Base-by-base conservation (phyloP, 306 rosid species). In the Cyclanthera cordifolia region DNA sequence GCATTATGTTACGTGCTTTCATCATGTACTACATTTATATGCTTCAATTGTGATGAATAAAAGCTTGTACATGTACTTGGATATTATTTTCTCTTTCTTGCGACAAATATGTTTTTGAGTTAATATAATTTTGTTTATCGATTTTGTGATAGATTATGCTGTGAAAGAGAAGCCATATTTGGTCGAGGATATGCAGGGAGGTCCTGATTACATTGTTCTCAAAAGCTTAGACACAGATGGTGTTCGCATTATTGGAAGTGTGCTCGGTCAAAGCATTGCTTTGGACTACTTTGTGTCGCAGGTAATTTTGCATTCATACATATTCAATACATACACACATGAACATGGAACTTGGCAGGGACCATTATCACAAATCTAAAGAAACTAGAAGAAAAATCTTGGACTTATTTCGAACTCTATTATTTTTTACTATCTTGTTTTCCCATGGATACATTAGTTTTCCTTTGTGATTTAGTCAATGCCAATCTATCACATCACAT, bases 211-310 rank as follows among this genome's bases (percentile, higher is more conserved):
- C 86, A 87, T 93, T 73, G 93, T 85, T 71, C 90, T 93, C 45
- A 93, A 85, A 73, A 77, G 83, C 20, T 80, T 93, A 82, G 96
- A 93, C 74, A 86, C 89, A 2, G 96, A 93, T 70, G 85, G 93
- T 72, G 83, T 90, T 74, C 95, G 96, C 47, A 85, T 93, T 59
- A 90, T 93, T 74, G 96, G 95, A 73, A 93, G 96, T 72, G 99
- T 93, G 32, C 80, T 93, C 25, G 96, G 99, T 71, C 99, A 90
- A 85, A 93, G 99, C 77, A 93, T 90, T 83, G 99, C 96, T 55
- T 86, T 93, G 77, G 99, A 93, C 79, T 93, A 93, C 82, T 90
- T 93, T 81, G 96, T 93, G 69, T 93, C 99, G 5, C 99, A 93
- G 96, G 99, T 90, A 60, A 27, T 37, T 54, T 67, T 17, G 24